Evolutionary conservation across 73 alveolate species (phyloP).

Genomic region (Uronychia setigera): DNA sequence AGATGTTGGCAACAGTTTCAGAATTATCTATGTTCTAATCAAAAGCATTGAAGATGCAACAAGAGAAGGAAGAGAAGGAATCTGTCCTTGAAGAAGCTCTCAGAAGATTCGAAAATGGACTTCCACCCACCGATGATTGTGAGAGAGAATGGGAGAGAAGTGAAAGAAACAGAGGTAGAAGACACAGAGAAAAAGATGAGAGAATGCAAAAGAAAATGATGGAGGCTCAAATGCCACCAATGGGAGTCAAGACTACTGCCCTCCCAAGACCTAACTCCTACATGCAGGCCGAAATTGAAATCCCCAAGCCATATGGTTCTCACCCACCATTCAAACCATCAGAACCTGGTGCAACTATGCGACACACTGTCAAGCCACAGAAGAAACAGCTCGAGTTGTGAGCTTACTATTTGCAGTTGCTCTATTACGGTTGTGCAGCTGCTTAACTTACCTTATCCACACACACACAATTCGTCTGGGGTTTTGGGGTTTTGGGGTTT

Average conservation of each 20-base stretch:
- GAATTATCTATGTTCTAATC: slow-evolving; percentile 97
- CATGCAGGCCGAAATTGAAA: slow-evolving; percentile 90
- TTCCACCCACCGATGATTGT: slow-evolving; percentile 95
- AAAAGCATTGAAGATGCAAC: slow-evolving; percentile 86
- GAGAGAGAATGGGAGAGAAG: slow-evolving; percentile 80
- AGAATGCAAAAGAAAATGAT: slow-evolving; percentile 77
- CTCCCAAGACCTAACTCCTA: slow-evolving; percentile 92
- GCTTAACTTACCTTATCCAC: background rate
- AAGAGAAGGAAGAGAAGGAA: slow-evolving; percentile 94
- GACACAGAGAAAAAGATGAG: slow-evolving; percentile 66
- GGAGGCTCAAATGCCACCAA: slow-evolving; percentile 74
- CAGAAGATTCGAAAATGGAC: slow-evolving; percentile 80
- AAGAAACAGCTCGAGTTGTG: slow-evolving; percentile 83
- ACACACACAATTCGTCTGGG: no score
- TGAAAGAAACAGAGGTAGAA: slow-evolving; percentile 74
- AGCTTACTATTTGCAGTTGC: background rate
- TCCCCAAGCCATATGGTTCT: slow-evolving; percentile 91
- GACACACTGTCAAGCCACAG: slow-evolving; percentile 88
- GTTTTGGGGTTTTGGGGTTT: no score
- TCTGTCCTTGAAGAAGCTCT: slow-evolving; percentile 72
- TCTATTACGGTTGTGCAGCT: background rate
- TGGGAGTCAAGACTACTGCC: slow-evolving; percentile 85
- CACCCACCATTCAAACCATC: slow-evolving; percentile 95
- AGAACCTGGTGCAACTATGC: slow-evolving; percentile 94
- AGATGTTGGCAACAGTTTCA: slow-evolving; percentile 97